These are phyloP conservation scores for Suillus fuscotomentosus DNA, from an alignment of 768 basidiomycete species.

Conservation along the genomic window DNA sequence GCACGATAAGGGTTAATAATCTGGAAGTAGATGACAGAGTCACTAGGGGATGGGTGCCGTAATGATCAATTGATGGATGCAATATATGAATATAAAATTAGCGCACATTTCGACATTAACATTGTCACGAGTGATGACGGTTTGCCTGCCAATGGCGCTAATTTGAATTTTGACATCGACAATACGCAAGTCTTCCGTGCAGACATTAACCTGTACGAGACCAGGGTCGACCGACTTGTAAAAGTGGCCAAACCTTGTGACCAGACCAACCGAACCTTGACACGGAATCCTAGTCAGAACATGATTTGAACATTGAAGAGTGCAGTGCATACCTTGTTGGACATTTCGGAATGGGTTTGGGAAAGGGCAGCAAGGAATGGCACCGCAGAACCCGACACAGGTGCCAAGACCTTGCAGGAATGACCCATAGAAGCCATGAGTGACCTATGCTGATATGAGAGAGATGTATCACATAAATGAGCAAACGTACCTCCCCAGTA, in stretches of 20 bases:
- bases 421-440: constrained; percentile 85
- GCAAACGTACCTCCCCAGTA: constrained; percentile 45
- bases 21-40: constrained; percentile 93
- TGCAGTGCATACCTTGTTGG: constrained; percentile 59
- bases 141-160: constrained; percentile 80
- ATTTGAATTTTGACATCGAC: constrained; percentile 98
- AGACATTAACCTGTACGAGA: constrained; percentile 89
- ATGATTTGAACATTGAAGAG: constrained; percentile 5
- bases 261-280: constrained; percentile 82
- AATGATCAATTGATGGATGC: constrained; percentile 10
- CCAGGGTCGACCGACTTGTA: constrained; percentile 96
- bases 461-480: neutral
- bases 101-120: constrained; percentile 91
- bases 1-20: constrained; percentile 89
- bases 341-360: constrained; percentile 88
- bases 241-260: constrained; percentile 93
- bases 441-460: constrained; percentile 44
- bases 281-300: constrained; percentile 16
- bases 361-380: constrained; percentile 79
- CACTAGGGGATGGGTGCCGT: constrained; percentile 42
- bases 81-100: neutral
- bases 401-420: constrained; percentile 70
- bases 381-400: constrained; percentile 66
- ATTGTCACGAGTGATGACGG: constrained; percentile 94
- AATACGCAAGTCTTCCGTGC: constrained; percentile 81